Percentiles rank a stretch among this genome's conserved stretches.
phyloP scores from a whole-genome alignment of 1,284 basidiomycete genomes.

The Microbotryum saponariae region DNA sequence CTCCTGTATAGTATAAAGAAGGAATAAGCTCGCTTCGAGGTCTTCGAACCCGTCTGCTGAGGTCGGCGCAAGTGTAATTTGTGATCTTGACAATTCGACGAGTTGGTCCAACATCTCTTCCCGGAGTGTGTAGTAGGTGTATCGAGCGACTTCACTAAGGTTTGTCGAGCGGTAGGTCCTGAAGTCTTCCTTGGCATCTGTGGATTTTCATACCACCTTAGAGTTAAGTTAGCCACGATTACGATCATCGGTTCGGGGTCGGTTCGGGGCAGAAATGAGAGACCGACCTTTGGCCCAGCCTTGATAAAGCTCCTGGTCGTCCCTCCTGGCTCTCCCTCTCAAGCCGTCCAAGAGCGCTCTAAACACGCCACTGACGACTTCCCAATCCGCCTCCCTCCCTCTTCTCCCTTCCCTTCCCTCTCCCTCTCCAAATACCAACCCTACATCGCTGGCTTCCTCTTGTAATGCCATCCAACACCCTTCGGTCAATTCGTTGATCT shows the following conservation, averaged over 20 bases:
- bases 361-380: constrained; percentile 32
- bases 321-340: constrained; percentile 27
- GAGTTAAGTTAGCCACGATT: not conserved
- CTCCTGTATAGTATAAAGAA: constrained; percentile 33
- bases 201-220: too few species aligned
- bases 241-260: not conserved
- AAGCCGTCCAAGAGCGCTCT: constrained; percentile 29
- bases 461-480: constrained; percentile 36
- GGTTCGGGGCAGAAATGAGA: not conserved
- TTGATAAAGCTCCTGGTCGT: constrained; percentile 14
- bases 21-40: constrained; percentile 35
- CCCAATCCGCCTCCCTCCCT: constrained; percentile 27
- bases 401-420: constrained; percentile 23
- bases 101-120: constrained; percentile 31
- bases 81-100: constrained; percentile 24
- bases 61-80: constrained; percentile 9
- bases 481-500: constrained; percentile 28
- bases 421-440: constrained; percentile 28
- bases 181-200: constrained; percentile 33
- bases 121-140: constrained; percentile 35
- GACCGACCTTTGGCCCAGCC: constrained; percentile 31
- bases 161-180: constrained; percentile 26
- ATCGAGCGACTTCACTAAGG: constrained; percentile 32
- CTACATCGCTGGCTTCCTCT: constrained; percentile 34
- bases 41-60: constrained; percentile 11